phyloP scores from a whole-genome alignment of 2,329 filamentous ascomycete species.

The Penicillium vulpinum region DNA sequence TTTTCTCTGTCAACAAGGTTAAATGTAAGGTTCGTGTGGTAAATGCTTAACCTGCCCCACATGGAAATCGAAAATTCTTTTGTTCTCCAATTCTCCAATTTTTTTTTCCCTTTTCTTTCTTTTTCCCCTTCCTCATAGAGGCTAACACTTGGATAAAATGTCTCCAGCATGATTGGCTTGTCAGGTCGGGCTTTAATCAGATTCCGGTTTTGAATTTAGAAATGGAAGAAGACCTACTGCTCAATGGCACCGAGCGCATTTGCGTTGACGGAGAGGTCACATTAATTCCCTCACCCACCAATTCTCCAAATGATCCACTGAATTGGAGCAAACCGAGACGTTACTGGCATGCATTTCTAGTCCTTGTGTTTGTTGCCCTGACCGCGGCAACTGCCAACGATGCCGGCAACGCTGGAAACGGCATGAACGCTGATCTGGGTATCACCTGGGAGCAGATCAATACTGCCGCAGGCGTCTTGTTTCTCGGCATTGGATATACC shows the following conservation, averaged over 20 bases:
- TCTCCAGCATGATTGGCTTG: slow-evolving; percentile 4
- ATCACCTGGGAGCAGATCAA: slow-evolving; percentile 57
- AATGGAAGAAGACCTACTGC: slow-evolving; percentile 17
- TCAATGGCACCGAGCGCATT: slow-evolving; percentile 30
- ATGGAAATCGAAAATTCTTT: not conserved
- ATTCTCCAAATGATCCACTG: slow-evolving; percentile 55
- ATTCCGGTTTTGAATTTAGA: slow-evolving; percentile 3
- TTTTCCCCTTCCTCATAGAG: not conserved
- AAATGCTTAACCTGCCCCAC: slow-evolving; percentile 7
- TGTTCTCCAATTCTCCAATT: too few relatives aligned
- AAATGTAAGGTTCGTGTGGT: too few relatives aligned
- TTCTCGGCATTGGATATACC: slow-evolving; percentile 58
- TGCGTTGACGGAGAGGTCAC: slow-evolving; percentile 47
- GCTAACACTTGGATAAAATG: not conserved
- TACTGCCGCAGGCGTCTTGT: slow-evolving; percentile 58
- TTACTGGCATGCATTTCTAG: slow-evolving; percentile 53
- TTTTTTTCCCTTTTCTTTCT: not conserved
- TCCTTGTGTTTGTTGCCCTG: slow-evolving; percentile 56
- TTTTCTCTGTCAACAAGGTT: too few relatives aligned
- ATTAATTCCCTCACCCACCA: slow-evolving; percentile 56
- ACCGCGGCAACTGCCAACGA: slow-evolving; percentile 60
- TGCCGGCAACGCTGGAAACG: slow-evolving; percentile 54
- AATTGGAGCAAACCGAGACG: slow-evolving; percentile 54
- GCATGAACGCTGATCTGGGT: slow-evolving; percentile 52
- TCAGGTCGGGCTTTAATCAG: not conserved